These are phyloP conservation scores for Fusarium praegraminearum DNA, from an alignment of 2,329 filamentous ascomycete genomes.

Conservation along the genomic window DNA sequence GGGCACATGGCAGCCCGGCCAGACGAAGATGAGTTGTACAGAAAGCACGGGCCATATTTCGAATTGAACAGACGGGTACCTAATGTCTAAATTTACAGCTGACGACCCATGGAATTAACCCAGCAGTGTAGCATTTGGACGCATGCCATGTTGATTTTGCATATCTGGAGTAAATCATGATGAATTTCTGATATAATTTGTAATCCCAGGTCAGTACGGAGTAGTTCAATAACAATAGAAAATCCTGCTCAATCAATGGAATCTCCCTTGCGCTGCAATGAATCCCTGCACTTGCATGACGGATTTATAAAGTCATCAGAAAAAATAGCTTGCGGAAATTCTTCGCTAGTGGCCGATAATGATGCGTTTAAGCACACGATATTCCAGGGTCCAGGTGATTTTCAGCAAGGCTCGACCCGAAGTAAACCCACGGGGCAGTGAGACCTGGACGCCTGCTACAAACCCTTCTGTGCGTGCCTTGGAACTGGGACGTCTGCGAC, in stretches of 20 bases:
- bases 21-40: conserved; percentile 2
- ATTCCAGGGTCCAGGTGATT: conserved; percentile 30
- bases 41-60: conserved; percentile 23
- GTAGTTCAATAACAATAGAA: neutral
- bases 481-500: conserved; percentile 5
- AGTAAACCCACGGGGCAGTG: conserved; percentile 34
- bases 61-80: conserved; percentile 1
- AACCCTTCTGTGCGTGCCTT: conserved; percentile 13
- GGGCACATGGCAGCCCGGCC: conserved; percentile 16
- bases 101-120: neutral
- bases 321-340: conserved; percentile 14
- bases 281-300: conserved; percentile 8
- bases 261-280: neutral
- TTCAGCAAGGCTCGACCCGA: conserved; percentile 16
- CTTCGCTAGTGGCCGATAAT: conserved; percentile 18
- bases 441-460: neutral
- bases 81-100: conserved; percentile 7
- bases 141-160: neutral
- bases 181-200: neutral
- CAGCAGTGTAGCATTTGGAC: neutral
- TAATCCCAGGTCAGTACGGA: neutral
- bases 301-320: neutral
- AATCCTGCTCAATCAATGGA: neutral
- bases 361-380: conserved; percentile 21
- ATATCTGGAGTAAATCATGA: neutral